Conservation (phyloP, 2,329 filamentous ascomycete species). For the Xylariaceae sp. region DNA sequence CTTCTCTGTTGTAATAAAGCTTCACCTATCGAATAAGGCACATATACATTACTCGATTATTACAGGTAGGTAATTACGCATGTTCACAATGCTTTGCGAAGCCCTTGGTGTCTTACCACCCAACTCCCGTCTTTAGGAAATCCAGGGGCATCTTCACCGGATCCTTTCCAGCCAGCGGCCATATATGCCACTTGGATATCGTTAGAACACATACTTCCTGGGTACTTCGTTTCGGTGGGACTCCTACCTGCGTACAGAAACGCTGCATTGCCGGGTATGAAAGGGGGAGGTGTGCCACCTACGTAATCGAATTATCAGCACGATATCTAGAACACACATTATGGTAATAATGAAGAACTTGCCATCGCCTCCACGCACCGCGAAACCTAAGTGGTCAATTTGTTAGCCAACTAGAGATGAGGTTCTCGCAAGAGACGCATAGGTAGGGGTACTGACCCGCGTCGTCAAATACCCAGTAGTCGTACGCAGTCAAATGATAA, state of each 20-base stretch:
- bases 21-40: no score
- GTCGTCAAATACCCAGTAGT: slow-evolving; percentile 47
- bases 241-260: slow-evolving; percentile 37
- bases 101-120: slow-evolving; percentile 40
- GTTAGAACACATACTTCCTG: slow-evolving; percentile 1
- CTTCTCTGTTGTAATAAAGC: no score
- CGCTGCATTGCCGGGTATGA: slow-evolving; percentile 43
- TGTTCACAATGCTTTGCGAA: slow-evolving; percentile 38
- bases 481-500: slow-evolving; percentile 44
- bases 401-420: neutral
- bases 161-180: slow-evolving; percentile 37
- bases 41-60: no score
- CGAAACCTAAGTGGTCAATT: slow-evolving; percentile 42
- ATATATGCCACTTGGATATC: slow-evolving; percentile 40
- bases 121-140: slow-evolving; percentile 42
- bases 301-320: slow-evolving; percentile 15
- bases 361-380: slow-evolving; percentile 22
- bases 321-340: neutral
- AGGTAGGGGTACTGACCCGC: slow-evolving; percentile 29
- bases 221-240: neutral
- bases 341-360: neutral
- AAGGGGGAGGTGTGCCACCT: slow-evolving; percentile 36
- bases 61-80: neutral
- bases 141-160: slow-evolving; percentile 36
- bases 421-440: no score